These are phyloP conservation scores for Nitzschia inconspicua DNA, from an alignment of 108 stramenopile genomes.

Conservation along the genomic window DNA sequence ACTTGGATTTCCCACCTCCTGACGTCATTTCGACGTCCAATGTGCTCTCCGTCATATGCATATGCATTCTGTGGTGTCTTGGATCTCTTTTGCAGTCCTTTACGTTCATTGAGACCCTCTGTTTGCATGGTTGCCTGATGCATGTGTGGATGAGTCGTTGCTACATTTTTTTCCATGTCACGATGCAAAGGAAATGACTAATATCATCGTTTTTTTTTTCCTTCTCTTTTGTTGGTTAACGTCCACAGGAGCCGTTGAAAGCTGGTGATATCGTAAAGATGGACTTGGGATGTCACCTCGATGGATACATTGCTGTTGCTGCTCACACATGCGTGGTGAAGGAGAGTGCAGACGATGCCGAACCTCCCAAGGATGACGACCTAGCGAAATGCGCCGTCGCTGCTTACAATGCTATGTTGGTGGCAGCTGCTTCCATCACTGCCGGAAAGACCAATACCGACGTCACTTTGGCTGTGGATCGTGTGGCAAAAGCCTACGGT, in stretches of 20 bases:
- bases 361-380: constrained; percentile 47
- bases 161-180: not conserved
- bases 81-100: constrained; percentile 6
- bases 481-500: constrained; percentile 91
- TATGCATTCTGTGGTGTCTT: constrained; percentile 8
- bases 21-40: constrained; percentile 5
- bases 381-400: constrained; percentile 89
- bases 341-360: constrained; percentile 36
- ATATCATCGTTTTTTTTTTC: not conserved
- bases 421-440: constrained; percentile 86
- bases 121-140: constrained; percentile 61
- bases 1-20: constrained; percentile 8
- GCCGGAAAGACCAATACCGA: constrained; percentile 88
- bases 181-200: not conserved
- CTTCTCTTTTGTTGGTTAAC: not conserved
- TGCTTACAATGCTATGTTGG: constrained; percentile 96
- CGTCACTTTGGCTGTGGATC: constrained; percentile 89
- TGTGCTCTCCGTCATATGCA: constrained; percentile 9
- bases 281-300: constrained; percentile 98
- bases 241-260: constrained; percentile 67
- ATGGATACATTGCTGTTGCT: constrained; percentile 97
- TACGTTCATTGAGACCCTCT: constrained; percentile 45
- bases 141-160: constrained; percentile 16
- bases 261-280: constrained; percentile 98
- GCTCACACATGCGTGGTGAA: constrained; percentile 95